phyloP scores from a whole-genome alignment of 1,284 basidiomycete species.

The Porphyrellus sp. region DNA sequence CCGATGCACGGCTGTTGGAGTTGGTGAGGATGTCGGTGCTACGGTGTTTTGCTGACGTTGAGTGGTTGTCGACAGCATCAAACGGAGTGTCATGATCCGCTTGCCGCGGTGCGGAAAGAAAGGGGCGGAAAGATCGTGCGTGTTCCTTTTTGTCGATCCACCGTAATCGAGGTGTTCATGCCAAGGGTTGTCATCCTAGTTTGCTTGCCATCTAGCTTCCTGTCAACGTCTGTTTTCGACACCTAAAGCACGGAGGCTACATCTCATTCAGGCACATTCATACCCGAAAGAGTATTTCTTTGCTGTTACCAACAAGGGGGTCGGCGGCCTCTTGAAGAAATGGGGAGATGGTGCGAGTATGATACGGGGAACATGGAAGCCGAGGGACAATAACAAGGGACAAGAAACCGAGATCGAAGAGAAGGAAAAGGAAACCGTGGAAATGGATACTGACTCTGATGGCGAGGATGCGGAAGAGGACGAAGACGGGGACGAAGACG shows the following conservation, averaged over 20 bases:
- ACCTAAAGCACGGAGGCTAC: conserved; percentile 76
- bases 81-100: conserved; percentile 83
- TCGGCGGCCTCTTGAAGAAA: conserved; percentile 67
- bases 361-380: conserved; percentile 67
- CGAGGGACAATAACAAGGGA: conserved; percentile 33
- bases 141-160: conserved; percentile 19
- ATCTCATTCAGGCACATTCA: conserved; percentile 77
- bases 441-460: conserved; percentile 32
- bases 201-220: conserved; percentile 71
- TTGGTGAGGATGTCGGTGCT: conserved; percentile 51
- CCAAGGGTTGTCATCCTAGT: conserved; percentile 45
- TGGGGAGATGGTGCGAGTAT: conserved; percentile 81
- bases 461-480: conserved; percentile 18
- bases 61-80: conserved; percentile 57
- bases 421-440: conserved; percentile 28
- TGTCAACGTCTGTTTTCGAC: conserved; percentile 67
- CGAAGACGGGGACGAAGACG: conserved; percentile 21
- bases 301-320: conserved; percentile 82
- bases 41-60: neutral
- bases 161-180: conserved; percentile 1
- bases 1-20: conserved; percentile 72
- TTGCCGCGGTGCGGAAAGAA: conserved; percentile 69
- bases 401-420: neutral
- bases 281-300: conserved; percentile 90
- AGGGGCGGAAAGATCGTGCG: conserved; percentile 86